Percentiles rank a stretch among this genome's conserved stretches.
Evolutionary conservation across 2,329 filamentous ascomycete genomes (phyloP).

Genomic region (Meredithiella fracta): DNA sequence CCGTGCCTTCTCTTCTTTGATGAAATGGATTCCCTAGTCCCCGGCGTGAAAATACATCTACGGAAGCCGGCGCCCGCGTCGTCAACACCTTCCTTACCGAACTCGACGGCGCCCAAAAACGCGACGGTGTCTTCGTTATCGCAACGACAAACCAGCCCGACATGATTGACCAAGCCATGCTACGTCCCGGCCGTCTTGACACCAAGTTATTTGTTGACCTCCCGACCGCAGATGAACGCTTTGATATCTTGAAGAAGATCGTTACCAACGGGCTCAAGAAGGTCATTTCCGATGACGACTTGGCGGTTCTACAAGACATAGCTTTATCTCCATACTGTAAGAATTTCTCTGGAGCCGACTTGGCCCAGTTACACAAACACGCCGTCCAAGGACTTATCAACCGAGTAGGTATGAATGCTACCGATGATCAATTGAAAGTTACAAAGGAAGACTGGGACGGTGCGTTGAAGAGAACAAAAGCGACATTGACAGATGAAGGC

Average conservation of each 20-base stretch:
- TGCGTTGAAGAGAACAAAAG: conserved; percentile 31
- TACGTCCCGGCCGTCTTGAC: conserved; percentile 77
- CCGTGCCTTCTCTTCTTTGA: conserved; percentile 98
- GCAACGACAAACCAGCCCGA: conserved; percentile 90
- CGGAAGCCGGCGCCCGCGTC: conserved; percentile 71
- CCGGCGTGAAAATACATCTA: conserved; percentile 58
- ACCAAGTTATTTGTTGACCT: conserved; percentile 81
- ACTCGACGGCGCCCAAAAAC: conserved; percentile 66
- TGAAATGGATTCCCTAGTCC: conserved; percentile 84
- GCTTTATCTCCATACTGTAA: conserved; percentile 52
- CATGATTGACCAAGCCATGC: conserved; percentile 90
- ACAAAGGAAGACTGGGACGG: conserved; percentile 34
- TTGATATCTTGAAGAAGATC: conserved; percentile 65
- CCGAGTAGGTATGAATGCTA: conserved; percentile 20
- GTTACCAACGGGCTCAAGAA: conserved; percentile 31
- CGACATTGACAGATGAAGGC: conserved; percentile 32
- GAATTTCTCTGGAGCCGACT: conserved; percentile 58
- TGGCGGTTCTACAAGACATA: conserved; percentile 41
- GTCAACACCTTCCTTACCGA: conserved; percentile 93
- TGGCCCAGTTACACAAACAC: conserved; percentile 32
- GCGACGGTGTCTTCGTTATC: conserved; percentile 81
- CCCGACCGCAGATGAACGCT: conserved; percentile 60
- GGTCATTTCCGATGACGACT: conserved; percentile 28
- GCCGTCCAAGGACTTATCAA: conserved; percentile 33
- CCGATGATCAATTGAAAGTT: conserved; percentile 21